A percentile compares a stretch with the other conserved stretches of the same genome.
phyloP scores from a whole-genome alignment of 2,329 filamentous ascomycete genomes.

The Calonectria multiphialidica region DNA sequence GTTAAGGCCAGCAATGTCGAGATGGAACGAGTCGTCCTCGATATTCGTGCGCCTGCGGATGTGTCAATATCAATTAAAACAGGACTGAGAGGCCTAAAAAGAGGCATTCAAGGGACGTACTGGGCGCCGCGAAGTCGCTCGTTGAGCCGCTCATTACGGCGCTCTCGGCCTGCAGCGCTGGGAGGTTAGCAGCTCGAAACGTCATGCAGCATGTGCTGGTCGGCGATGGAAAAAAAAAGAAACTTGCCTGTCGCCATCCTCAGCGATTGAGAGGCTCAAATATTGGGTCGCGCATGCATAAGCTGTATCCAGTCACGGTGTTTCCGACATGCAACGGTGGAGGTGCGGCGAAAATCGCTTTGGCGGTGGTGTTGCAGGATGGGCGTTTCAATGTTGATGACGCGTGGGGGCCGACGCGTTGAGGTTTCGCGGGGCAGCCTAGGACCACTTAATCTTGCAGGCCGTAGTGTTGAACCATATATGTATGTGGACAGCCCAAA shows the following conservation, averaged over 20 bases:
- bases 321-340: background rate
- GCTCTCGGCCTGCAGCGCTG: slow-evolving; percentile 51
- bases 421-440: slow-evolving; percentile 36
- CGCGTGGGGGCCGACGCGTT: slow-evolving; percentile 44
- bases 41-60: slow-evolving; percentile 64
- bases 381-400: slow-evolving; percentile 36
- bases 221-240: background rate
- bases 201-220: background rate
- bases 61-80: slow-evolving; percentile 6
- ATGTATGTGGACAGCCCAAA: background rate
- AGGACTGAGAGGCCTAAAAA: rapidly evolving
- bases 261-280: background rate
- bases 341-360: slow-evolving; percentile 4
- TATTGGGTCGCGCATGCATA: slow-evolving; percentile 21
- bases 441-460: slow-evolving; percentile 2
- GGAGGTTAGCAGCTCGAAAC: slow-evolving; percentile 17
- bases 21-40: slow-evolving; percentile 70
- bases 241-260: slow-evolving; percentile 53
- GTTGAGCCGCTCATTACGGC: slow-evolving; percentile 72
- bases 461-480: background rate
- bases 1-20: slow-evolving; percentile 60
- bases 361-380: slow-evolving; percentile 33
- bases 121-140: slow-evolving; percentile 75
- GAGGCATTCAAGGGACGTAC: slow-evolving; percentile 52
- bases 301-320: background rate